Base-by-base conservation (phyloP, 805 yeast species). In the Wickerhamiella australiensis region DNA sequence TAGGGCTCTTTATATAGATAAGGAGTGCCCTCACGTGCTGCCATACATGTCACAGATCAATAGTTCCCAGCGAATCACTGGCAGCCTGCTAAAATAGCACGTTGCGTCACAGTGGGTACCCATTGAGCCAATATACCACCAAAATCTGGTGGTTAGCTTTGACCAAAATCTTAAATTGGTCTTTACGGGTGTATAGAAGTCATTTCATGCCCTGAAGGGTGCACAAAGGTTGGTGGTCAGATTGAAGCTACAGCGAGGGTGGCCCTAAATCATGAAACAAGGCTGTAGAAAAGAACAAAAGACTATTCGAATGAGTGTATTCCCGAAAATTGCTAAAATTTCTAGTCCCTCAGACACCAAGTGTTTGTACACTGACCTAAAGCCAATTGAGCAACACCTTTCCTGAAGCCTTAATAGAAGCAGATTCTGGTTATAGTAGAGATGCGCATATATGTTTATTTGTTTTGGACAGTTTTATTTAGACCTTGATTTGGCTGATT, bases 201-300 rank as follows among this genome's bases (percentile, higher is more conserved):
- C 42, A 90, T 87, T 95, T 98, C 98, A 0, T 92, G 98, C 64
- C 98, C 98, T 5, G 87, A 85, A 25, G 98, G 98, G 1, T 92
- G 97, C 61, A 84, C 88, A 50, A 92, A 90, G 59, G 98, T 98
- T 9, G 97, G 98, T 20, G 98, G 98, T 0, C 88, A 87, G 58
- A 74, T 86, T 17, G 72, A 76, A 3, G 71, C 64, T 8, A 66
- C 66, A n/a, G 63, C 54, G 18, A 58, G 51, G 29, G 52, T 58
- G 13, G 56, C 57, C 12, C 45, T 45, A 60, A 58, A 48, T 65
- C 60, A 43, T 67, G 65, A 67, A 56, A 51, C 49, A 63, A 54
- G 52, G 61, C 56, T 40, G 55, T 53, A 50, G 67, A 62, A 52
- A 45, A 67, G 61, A 55, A 68, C 77, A 61, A 70, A 64, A 36